Conservation (phyloP, 257 asterid genomes). For the Penstemon eatonii region DNA sequence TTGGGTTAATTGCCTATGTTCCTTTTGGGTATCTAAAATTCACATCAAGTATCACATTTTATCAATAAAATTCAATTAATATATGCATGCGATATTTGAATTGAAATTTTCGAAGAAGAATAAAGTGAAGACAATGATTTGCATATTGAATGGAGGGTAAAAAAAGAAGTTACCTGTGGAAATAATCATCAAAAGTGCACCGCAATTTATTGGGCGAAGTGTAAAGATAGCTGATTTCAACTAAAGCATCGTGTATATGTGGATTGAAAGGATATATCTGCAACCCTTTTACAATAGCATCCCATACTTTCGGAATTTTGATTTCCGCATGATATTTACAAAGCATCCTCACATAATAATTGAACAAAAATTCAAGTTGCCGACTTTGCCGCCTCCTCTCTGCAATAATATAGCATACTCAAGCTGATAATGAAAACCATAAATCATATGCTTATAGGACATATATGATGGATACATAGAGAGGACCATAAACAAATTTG, state of each 20-base stretch:
- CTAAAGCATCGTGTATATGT: conserved; percentile 52
- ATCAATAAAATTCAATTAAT: no score
- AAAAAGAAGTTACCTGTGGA: conserved; percentile 48
- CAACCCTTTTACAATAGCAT: conserved; percentile 65
- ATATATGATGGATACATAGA: not conserved
- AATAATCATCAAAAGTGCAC: conserved; percentile 65
- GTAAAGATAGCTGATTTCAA: conserved; percentile 67
- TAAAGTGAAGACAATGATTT: not conserved
- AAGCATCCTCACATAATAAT: conserved; percentile 68
- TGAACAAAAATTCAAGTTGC: conserved; percentile 75
- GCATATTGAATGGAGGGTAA: not conserved
- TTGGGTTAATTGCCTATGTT: no score
- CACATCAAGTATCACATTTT: no score
- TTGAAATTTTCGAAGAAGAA: not conserved
- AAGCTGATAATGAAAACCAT: conserved; percentile 5
- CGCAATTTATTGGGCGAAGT: conserved; percentile 80
- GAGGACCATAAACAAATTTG: conserved; percentile 1
- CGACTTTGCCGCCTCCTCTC: conserved; percentile 76
- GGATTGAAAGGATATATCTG: conserved; percentile 76
- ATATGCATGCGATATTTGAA: no score
- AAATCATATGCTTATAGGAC: not conserved
- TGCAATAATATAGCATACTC: conserved; percentile 37
- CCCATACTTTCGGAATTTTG: conserved; percentile 65
- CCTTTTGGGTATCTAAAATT: no score
- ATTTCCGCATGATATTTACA: conserved; percentile 46